Base-by-base conservation (phyloP, 179 eudicot species). In the Gypsophila paniculata region DNA sequence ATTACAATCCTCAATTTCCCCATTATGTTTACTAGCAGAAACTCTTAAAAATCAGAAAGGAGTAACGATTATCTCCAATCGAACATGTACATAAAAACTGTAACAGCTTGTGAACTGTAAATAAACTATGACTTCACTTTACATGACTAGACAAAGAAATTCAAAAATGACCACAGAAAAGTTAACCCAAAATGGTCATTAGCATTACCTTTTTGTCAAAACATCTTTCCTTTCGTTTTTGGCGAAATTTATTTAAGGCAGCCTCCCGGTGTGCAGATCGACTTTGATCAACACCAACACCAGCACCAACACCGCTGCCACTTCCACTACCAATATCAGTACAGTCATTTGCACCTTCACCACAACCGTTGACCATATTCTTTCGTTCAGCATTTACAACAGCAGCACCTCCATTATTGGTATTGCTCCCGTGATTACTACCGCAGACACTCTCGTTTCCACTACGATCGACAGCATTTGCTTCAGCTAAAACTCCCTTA, bases 211-310 rank as follows among this genome's bases (percentile, higher is more conserved):
- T 88, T 80, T 85, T 88, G 77, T 85, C 86, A 68, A 86, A 86
- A 84, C 87, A 85, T 79, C 93, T 86, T 69, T 82, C 93, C 79
- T 89, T 89, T 71, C 93, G 86, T 80, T 89, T 87, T 71, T 73
- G 82, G 23, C 85, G 87, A 68, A 82, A 85, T 76, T 86, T 89
- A 46, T 83, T 82, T 72, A 84, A 80, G 75, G 90, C 87, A 68
- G 89, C 86, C 74, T 83, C 87, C 68, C 90, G 83, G 21, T 61
- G 85, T 12, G 89, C 75, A 52, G 77, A 78, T 55, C 79, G 79
- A 73, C 65, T 81, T 69, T 79, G 86, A 72, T 85, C 86, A 22
- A 80, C 76, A 61, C 85, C 89, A 70, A 58, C 78, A 61, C 88
- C 54, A 22, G 80, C 76, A 61, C 85, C 89, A 72, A 58, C 78